Percentiles rank a stretch among this genome's conserved stretches.
These are phyloP conservation scores for Alternaria sp. DNA, from an alignment of 2,329 filamentous ascomycete genomes.

Conservation along the genomic window DNA sequence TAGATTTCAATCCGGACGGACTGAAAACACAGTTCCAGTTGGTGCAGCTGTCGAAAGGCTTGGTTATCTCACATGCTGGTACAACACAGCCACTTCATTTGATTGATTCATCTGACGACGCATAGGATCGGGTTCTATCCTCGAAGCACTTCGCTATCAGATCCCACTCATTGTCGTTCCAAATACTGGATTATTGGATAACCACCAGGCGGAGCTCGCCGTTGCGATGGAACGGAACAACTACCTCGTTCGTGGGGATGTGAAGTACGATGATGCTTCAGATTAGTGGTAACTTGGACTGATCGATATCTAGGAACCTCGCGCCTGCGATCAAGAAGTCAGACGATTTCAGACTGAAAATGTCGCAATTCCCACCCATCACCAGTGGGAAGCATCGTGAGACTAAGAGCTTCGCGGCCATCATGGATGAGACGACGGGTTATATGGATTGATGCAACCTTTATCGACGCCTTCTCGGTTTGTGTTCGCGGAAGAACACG, in stretches of 20 bases:
- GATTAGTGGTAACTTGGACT: background rate
- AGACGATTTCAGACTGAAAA: conserved; percentile 49
- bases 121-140: conserved; percentile 86
- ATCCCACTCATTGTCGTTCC: conserved; percentile 87
- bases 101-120: conserved; percentile 1
- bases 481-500: background rate
- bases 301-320: conserved; percentile 51
- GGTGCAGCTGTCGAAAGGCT: conserved; percentile 64
- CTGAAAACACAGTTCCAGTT: conserved; percentile 65
- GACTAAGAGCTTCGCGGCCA: conserved; percentile 43
- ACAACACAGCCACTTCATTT: conserved; percentile 30
- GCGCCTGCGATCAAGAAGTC: conserved; percentile 55
- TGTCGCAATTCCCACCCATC: conserved; percentile 43
- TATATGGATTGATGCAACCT: conserved; percentile 34
- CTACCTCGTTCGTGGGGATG: conserved; percentile 75
- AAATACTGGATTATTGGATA: conserved; percentile 80
- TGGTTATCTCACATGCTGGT: conserved; percentile 92
- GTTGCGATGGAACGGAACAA: conserved; percentile 74
- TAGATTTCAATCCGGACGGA: conserved; percentile 69
- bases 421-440: conserved; percentile 47
- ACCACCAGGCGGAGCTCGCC: conserved; percentile 90
- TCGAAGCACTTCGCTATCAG: conserved; percentile 77
- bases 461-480: accelerated
- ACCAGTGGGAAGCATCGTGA: conserved; percentile 45
- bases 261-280: conserved; percentile 61